Evolutionary conservation across 768 basidiomycete genomes (phyloP), one percentile per base, ranked within the genome.

Genomic region (Agrocybe chaxingu): DNA sequence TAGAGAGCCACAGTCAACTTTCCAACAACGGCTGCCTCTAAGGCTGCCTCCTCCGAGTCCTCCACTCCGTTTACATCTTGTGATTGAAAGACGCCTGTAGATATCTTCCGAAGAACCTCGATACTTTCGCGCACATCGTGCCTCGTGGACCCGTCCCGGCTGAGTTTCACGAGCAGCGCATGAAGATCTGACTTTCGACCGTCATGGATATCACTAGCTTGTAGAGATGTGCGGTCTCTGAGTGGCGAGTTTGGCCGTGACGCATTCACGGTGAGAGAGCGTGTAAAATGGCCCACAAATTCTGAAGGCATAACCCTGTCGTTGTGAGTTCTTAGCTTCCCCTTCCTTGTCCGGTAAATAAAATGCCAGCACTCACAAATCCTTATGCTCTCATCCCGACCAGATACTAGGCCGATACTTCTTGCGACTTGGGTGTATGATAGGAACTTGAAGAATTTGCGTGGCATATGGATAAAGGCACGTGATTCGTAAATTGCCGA

Each of bases 1-100:
- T 92, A 92, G 11, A 89, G 52, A 7, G 75, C 76, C 4, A 82
- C 72, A 0, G 80, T 67, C 3, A 86, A 57, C 60, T 75, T 81
- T 34, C 70, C 65, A 6, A 80, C 54, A 9, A 85, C 70, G 9
- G 73, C 76, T 16, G 67, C 62, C 53, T 69, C 70, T 40, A 82
- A 59, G 1, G 66, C 68, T 9, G 62, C 57, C 50, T 76, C 65
- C 54, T 76, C 73, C 0, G 55, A 18, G 46, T 74, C 68, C 10
- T 16, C 11, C 0, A 43, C 51, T 33, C 35, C 47, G 19, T 42
- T 33, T 0, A 35, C 32, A 37, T 43, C 48, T 16, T 49, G 24
- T 29, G 30, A 33, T 19, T 12, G 43, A 19, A 52, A 39, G 8
- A 43, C 19, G 8, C 57, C 54, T 48, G 31, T 24, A 72, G 57